Percentiles rank a stretch among this genome's conserved stretches.
These are phyloP conservation scores for Paramecium caudatum DNA, from an alignment of 73 alveolate genomes.

Conservation along the genomic window DNA sequence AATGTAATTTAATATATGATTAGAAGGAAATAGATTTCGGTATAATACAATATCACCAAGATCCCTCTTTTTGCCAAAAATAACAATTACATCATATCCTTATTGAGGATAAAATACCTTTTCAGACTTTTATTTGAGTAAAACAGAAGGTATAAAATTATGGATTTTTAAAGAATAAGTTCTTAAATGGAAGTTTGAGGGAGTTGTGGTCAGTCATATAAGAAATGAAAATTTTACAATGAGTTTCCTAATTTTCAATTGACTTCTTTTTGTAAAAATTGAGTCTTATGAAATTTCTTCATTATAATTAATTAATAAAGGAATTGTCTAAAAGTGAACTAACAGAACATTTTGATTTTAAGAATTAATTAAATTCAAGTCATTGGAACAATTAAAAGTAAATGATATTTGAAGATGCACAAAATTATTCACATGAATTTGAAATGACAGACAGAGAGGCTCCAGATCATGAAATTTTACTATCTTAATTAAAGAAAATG, in stretches of 20 bases:
- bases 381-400: slow-evolving; percentile 12
- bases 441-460: slow-evolving; percentile 5
- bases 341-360: slow-evolving; percentile 43
- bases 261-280: not conserved
- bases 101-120: too few species aligned
- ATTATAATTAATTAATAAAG: not conserved
- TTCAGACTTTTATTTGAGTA: too few species aligned
- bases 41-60: too few species aligned
- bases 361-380: not conserved
- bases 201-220: too few species aligned
- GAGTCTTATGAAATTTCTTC: not conserved
- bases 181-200: too few species aligned
- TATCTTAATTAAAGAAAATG: not conserved
- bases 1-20: too few species aligned
- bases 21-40: too few species aligned
- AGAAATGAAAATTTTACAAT: too few species aligned
- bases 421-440: not conserved
- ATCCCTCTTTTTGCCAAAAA: too few species aligned
- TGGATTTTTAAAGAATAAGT: too few species aligned
- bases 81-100: too few species aligned
- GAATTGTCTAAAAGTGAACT: slow-evolving; percentile 28
- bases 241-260: not conserved
- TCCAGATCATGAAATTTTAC: not conserved
- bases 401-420: slow-evolving; percentile 38
- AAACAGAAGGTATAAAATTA: too few species aligned